Evolutionary conservation across 176 grass and related monocot genomes (phyloP).

Genomic region (Saccharum officinarum): DNA sequence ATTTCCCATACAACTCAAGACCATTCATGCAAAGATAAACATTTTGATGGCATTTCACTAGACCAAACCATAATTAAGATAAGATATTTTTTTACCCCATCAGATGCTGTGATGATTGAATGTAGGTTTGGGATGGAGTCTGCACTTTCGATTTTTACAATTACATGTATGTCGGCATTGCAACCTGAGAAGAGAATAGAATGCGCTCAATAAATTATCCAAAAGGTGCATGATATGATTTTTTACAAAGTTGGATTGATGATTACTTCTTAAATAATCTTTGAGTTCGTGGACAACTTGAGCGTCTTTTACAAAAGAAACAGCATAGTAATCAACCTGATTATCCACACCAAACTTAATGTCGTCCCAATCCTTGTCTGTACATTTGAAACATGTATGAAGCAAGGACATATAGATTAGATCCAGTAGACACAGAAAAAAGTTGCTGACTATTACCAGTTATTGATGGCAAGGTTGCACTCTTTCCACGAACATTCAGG

Average conservation of each 20-base stretch:
- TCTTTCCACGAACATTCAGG: slow-evolving; percentile 97
- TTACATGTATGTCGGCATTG: slow-evolving; percentile 90
- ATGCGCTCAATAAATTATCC: slow-evolving; percentile 17
- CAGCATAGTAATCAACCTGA: slow-evolving; percentile 97
- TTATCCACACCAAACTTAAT: slow-evolving; percentile 99
- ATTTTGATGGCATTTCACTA: slow-evolving; percentile 12
- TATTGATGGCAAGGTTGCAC: slow-evolving; percentile 96
- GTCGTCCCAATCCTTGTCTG: slow-evolving; percentile 99
- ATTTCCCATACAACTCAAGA: slow-evolving; percentile 33
- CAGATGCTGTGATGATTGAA: slow-evolving; percentile 96
- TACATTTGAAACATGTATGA: slow-evolving; percentile 39
- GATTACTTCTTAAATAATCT: slow-evolving; percentile 91
- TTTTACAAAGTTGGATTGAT: slow-evolving; percentile 14
- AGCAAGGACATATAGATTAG: neutral
- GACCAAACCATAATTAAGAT: slow-evolving; percentile 13
- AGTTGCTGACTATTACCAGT: slow-evolving; percentile 58
- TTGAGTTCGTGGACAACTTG: slow-evolving; percentile 97
- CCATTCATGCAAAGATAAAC: slow-evolving; percentile 11
- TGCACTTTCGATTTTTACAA: slow-evolving; percentile 99
- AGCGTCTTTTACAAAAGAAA: slow-evolving; percentile 99
- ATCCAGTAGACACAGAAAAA: neutral
- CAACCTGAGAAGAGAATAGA: slow-evolving; percentile 60
- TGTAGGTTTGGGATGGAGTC: slow-evolving; percentile 97
- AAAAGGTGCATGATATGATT: neutral
- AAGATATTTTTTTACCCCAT: slow-evolving; percentile 78